Percentiles rank a stretch among this genome's conserved stretches.
phyloP scores from a whole-genome alignment of 139 green algal species.

The Pseudopediastrum boryanum region DNA sequence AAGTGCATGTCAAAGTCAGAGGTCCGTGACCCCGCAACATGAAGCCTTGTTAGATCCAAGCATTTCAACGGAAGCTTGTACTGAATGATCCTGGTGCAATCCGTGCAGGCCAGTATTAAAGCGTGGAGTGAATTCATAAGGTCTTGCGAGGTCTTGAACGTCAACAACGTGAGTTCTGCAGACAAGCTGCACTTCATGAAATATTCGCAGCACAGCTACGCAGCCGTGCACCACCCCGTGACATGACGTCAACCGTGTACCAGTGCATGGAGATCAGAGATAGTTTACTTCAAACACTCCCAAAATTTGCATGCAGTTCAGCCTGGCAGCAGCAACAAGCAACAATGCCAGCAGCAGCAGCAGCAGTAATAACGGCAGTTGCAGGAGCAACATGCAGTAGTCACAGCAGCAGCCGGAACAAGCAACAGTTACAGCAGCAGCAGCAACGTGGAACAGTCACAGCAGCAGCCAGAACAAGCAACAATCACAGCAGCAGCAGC shows the following conservation, averaged over 20 bases:
- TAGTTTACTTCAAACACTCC: too few species aligned
- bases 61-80: too few species aligned
- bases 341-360: not conserved
- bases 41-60: not conserved
- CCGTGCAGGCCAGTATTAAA: not conserved
- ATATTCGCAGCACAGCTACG: too few species aligned
- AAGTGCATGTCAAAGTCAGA: slow-evolving; percentile 32
- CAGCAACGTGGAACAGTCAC: too few species aligned
- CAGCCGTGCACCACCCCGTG: too few species aligned
- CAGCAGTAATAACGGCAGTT: slow-evolving; percentile 8
- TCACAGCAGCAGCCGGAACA: too few species aligned
- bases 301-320: too few species aligned
- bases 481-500: too few species aligned
- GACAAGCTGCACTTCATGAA: too few species aligned
- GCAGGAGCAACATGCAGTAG: too few species aligned
- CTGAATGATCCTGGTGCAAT: not conserved
- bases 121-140: slow-evolving; percentile 14
- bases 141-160: slow-evolving; percentile 32
- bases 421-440: too few species aligned
- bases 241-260: not conserved
- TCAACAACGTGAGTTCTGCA: slow-evolving; percentile 25
- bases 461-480: too few species aligned
- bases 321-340: not conserved
- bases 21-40: not conserved
- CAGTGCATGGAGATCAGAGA: not conserved